Base-by-base conservation (phyloP, 192 early-diverging fungal species). In the Entomortierella beljakovae region DNA sequence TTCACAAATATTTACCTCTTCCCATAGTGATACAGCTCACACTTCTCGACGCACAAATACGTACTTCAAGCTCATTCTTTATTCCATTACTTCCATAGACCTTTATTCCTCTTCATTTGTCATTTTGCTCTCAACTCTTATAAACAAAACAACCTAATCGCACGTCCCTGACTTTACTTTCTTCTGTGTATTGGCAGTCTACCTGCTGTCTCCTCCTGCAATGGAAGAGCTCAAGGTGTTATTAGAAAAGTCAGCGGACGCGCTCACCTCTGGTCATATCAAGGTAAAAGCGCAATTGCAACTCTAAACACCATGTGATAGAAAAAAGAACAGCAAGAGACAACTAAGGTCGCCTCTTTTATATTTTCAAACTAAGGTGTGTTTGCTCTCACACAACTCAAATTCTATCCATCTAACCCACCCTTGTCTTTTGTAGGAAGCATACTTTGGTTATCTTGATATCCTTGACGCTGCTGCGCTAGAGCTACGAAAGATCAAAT, bases 401-500 rank as follows among this genome's bases (percentile, higher is more conserved):
- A 43, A 22, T 43, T 28, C 3, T 10, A 0, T 29, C 38, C 57
- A 38, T 15, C 22, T 9, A 38, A 38, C n/a, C 7, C 23, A 16
- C n/a, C 23, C 18, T 5, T 61, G 40, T 25, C 22, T 31, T 11
- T 57, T 3, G 32, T 65, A 88, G 87, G 87, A 86, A 34, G 87
- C 86, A n/a, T 87, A 87, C 59, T 67, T 75, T 34, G 50, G 75
- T 32, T 84, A 82, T 60, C 61, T 86, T 32, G 64, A 54, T 55
- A 31, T 71, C n/a, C 68, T 80, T 37, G 82, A 88, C 48, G 48
- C 69, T 22, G 67, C 79, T n/a, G 33, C 83, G 15, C 29, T 68
- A 32, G 70, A 85, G 57, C 58, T 88, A 28, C 35, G 80, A 33
- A 82, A 79, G 60, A 81, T 85, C 50, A 86, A 85, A 66, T 88